Evolutionary conservation across 1,284 basidiomycete genomes (phyloP).

Genomic region (Sanghuangporus baumii): DNA sequence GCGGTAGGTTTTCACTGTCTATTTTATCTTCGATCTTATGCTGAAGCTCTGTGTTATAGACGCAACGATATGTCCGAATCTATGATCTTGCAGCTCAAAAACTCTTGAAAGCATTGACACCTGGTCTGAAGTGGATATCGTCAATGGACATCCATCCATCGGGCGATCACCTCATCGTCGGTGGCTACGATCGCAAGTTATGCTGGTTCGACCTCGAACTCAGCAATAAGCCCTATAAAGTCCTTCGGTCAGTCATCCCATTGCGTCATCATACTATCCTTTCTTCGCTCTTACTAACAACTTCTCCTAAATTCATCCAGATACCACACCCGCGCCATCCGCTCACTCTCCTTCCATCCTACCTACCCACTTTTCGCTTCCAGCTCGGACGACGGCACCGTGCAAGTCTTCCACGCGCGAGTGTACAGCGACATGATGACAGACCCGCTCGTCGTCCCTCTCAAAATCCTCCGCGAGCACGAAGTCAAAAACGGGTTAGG

Average conservation of each 20-base stretch:
- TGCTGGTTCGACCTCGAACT: slow-evolving; percentile 99
- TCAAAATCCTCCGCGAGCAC: slow-evolving; percentile 95
- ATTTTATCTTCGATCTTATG: background rate
- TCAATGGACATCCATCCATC: slow-evolving; percentile 94
- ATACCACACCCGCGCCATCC: slow-evolving; percentile 91
- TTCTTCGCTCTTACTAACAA: slow-evolving; percentile 19
- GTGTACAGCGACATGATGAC: slow-evolving; percentile 94
- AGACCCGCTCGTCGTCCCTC: slow-evolving; percentile 93
- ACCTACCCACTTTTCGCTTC: slow-evolving; percentile 94
- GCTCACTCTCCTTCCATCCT: slow-evolving; percentile 90
- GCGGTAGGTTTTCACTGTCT: slow-evolving; percentile 55
- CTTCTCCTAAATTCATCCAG: slow-evolving; percentile 34
- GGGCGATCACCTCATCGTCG: slow-evolving; percentile 94
- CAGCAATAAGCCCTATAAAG: slow-evolving; percentile 93
- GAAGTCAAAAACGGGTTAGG: slow-evolving; percentile 81
- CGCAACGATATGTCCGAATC: slow-evolving; percentile 92
- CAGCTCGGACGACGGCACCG: slow-evolving; percentile 93
- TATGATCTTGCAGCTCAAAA: slow-evolving; percentile 96
- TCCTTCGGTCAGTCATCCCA: slow-evolving; percentile 59
- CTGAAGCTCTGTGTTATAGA: slow-evolving; percentile 40
- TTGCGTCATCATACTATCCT: background rate
- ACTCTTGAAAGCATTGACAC: slow-evolving; percentile 86
- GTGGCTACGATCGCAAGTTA: slow-evolving; percentile 94
- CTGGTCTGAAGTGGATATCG: slow-evolving; percentile 96
- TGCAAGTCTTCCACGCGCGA: slow-evolving; percentile 95